These are phyloP conservation scores for Wickerhamomyces silvicola DNA, from an alignment of 805 yeast species.

Conservation along the genomic window DNA sequence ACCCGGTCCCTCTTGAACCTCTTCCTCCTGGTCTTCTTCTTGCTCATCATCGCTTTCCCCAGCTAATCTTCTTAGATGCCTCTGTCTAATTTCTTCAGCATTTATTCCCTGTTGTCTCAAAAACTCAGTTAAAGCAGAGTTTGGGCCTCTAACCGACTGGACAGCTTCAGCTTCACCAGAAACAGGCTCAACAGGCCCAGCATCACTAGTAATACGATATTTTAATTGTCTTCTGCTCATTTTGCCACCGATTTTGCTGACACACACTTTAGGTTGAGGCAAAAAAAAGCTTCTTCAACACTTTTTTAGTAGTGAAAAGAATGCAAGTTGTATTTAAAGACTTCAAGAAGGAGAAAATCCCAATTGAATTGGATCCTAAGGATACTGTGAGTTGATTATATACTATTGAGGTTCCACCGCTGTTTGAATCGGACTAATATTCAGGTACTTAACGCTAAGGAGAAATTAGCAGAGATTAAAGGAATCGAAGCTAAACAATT, in stretches of 20 bases:
- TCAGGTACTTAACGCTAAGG: constrained; percentile 63
- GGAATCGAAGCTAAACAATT: constrained; percentile 67
- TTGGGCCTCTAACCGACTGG: constrained; percentile 45
- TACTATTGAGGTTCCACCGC: neutral
- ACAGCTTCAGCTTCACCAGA: constrained; percentile 12
- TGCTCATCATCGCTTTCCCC: constrained; percentile 27
- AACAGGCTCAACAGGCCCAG: constrained; percentile 1
- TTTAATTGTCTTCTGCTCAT: constrained; percentile 24
- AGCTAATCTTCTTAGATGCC: constrained; percentile 30
- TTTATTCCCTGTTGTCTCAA: constrained; percentile 83
- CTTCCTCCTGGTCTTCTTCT: constrained; percentile 20
- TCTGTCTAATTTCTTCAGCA: constrained; percentile 65
- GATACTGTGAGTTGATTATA: constrained; percentile 64
- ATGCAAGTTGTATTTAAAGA: constrained; percentile 87
- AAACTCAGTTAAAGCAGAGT: constrained; percentile 87
- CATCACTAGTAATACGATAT: constrained; percentile 17
- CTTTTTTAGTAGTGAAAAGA: constrained; percentile 1
- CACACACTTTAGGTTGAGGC: neutral
- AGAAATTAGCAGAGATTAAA: constrained; percentile 60
- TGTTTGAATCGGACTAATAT: constrained; percentile 1
- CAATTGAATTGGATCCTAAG: constrained; percentile 64
- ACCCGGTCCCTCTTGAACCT: constrained; percentile 24
- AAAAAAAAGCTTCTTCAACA: neutral
- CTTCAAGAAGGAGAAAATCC: constrained; percentile 84
- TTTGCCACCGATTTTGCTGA: too few species aligned